Conservation (phyloP, 108 stramenopile species). For the Pseudonitzschia delicatissima region DNA sequence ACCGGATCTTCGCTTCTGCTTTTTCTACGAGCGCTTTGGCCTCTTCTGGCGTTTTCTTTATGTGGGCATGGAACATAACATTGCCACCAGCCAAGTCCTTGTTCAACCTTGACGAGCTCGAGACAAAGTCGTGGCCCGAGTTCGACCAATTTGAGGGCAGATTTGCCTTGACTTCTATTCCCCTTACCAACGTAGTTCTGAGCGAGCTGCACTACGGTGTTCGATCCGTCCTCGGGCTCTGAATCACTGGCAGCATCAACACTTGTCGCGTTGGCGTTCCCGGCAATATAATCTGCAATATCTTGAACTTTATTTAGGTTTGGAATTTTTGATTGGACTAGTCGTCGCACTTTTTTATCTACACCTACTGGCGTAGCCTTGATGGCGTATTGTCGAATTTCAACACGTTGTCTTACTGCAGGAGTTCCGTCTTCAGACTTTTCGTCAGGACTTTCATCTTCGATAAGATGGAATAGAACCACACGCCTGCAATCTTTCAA, state of each 20-base stretch:
- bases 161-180: constrained; percentile 78
- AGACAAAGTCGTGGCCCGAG: constrained; percentile 92
- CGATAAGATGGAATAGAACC: constrained; percentile 88
- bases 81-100: constrained; percentile 91
- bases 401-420: constrained; percentile 46
- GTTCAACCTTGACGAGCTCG: constrained; percentile 92
- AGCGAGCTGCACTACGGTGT: constrained; percentile 74
- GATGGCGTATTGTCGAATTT: constrained; percentile 97
- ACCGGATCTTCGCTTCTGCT: constrained; percentile 50
- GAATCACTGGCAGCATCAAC: constrained; percentile 73
- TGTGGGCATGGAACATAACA: constrained; percentile 96
- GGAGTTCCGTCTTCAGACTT: constrained; percentile 36
- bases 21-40: constrained; percentile 60
- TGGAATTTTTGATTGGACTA: constrained; percentile 92
- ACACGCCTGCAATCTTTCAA: constrained; percentile 94
- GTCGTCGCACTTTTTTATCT: constrained; percentile 83
- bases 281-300: constrained; percentile 94
- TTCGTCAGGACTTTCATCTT: constrained; percentile 19
- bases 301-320: constrained; percentile 89
- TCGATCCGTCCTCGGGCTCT: constrained; percentile 83
- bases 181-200: constrained; percentile 80
- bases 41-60: constrained; percentile 73
- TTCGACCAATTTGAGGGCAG: constrained; percentile 94
- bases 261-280: constrained; percentile 40
- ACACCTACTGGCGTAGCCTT: constrained; percentile 95